Conservation (phyloP, 192 early-diverging fungal genomes). For the Globomyces pollinis-pini region DNA sequence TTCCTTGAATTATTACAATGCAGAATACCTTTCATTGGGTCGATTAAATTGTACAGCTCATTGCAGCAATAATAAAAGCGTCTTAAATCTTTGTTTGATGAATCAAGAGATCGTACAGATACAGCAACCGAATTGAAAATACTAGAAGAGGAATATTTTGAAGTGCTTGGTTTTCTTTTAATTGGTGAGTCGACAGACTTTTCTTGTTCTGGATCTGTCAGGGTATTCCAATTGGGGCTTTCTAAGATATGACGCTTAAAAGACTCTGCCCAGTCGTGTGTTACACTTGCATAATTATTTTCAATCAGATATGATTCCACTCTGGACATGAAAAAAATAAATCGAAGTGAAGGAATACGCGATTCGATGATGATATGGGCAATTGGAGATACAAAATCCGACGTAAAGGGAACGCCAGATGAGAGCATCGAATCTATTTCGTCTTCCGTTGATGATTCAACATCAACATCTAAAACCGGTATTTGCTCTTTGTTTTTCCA, state of each 20-base stretch:
- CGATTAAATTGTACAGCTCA: no score
- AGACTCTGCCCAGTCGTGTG: neutral
- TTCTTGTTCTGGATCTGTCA: neutral
- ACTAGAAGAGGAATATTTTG: neutral
- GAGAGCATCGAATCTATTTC: neutral
- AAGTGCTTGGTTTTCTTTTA: neutral
- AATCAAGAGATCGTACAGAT: neutral
- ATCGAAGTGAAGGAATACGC: neutral
- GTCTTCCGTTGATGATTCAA: neutral
- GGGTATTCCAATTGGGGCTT: neutral
- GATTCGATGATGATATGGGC: neutral
- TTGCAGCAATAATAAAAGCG: neutral
- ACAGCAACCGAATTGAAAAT: neutral
- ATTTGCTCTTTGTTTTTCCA: neutral
- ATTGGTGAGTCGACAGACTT: neutral
- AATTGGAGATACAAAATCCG: neutral
- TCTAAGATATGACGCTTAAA: slow-evolving; percentile 1
- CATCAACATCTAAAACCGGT: neutral
- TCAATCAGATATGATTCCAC: slow-evolving; percentile 1
- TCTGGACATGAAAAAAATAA: slow-evolving; percentile 1
- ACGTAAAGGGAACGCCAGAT: neutral
- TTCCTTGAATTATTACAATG: no score
- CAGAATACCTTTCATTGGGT: no score
- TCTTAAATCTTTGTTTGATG: neutral
- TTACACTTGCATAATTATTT: neutral